Evolutionary conservation across 139 green algal species (phyloP).

Genomic region (Chlamydomonas schloesseri): DNA sequence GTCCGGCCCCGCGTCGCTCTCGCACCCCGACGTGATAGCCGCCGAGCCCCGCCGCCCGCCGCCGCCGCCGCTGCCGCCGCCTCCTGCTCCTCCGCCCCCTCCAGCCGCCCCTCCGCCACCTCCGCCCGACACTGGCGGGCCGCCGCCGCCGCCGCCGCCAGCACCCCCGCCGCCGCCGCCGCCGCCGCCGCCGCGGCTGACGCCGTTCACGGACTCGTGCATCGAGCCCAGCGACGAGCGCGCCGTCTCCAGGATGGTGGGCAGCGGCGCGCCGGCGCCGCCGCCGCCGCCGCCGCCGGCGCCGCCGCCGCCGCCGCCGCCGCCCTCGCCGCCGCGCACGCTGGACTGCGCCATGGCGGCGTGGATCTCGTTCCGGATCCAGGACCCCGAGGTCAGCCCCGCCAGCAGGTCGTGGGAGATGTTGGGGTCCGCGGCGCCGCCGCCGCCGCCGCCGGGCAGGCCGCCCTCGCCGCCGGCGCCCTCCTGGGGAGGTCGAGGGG

Average conservation of each 20-base stretch:
- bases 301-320: background rate
- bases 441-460: no score
- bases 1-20: background rate
- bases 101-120: no score
- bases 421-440: background rate
- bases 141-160: no score
- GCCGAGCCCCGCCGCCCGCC: no score
- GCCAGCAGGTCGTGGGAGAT: slow-evolving; percentile 30
- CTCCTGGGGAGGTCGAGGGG: background rate
- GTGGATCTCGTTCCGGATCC: slow-evolving; percentile 29
- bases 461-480: background rate
- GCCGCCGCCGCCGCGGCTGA: background rate
- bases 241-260: slow-evolving; percentile 14
- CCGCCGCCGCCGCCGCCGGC: background rate
- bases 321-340: background rate
- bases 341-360: background rate
- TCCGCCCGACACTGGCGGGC: no score
- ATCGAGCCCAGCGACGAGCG: background rate
- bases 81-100: no score
- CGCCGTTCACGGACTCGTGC: background rate
- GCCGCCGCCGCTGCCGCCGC: no score
- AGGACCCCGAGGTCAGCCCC: slow-evolving; percentile 27
- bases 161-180: no score
- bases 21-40: background rate
- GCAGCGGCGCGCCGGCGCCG: background rate